phyloP scores from a whole-genome alignment of 768 basidiomycete genomes.

The Leccinum imitatum region DNA sequence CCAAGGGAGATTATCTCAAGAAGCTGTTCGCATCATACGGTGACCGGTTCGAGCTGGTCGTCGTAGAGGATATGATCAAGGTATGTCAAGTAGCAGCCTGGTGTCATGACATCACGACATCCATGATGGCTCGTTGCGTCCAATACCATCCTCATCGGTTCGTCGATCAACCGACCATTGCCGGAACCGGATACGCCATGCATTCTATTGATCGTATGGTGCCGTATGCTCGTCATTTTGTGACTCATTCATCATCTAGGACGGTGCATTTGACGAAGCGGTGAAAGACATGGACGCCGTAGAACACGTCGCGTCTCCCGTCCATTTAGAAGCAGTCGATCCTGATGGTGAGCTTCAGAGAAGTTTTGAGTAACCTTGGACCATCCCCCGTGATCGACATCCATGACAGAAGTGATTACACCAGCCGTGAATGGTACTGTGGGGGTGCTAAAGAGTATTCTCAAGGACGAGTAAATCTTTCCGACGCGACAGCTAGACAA shows the following conservation, averaged over 20 bases:
- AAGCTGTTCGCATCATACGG: slow-evolving; percentile 54
- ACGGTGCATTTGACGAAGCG: slow-evolving; percentile 74
- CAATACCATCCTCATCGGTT: not conserved
- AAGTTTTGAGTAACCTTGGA: not conserved
- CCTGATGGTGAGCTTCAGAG: slow-evolving; percentile 32
- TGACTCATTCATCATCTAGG: slow-evolving; percentile 31
- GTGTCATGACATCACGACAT: not conserved
- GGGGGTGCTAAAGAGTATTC: slow-evolving; percentile 56
- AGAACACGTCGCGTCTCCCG: slow-evolving; percentile 67
- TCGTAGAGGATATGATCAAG: slow-evolving; percentile 69
- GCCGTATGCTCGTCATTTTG: not conserved
- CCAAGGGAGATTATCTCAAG: slow-evolving; percentile 59
- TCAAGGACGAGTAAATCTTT: slow-evolving; percentile 47
- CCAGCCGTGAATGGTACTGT: slow-evolving; percentile 76
- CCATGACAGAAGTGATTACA: slow-evolving; percentile 51
- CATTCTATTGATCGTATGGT: too few relatives aligned
- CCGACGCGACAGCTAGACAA: not conserved
- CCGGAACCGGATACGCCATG: not conserved
- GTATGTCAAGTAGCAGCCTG: slow-evolving; percentile 30
- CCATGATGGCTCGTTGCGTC: not conserved
- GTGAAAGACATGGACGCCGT: slow-evolving; percentile 76
- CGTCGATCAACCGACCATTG: not conserved
- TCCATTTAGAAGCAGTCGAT: slow-evolving; percentile 46
- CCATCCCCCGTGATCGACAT: not conserved
- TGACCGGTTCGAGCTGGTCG: slow-evolving; percentile 58